Evolutionary conservation across 2,329 filamentous ascomycete genomes (phyloP).

Genomic region (Nothophoma quercina): DNA sequence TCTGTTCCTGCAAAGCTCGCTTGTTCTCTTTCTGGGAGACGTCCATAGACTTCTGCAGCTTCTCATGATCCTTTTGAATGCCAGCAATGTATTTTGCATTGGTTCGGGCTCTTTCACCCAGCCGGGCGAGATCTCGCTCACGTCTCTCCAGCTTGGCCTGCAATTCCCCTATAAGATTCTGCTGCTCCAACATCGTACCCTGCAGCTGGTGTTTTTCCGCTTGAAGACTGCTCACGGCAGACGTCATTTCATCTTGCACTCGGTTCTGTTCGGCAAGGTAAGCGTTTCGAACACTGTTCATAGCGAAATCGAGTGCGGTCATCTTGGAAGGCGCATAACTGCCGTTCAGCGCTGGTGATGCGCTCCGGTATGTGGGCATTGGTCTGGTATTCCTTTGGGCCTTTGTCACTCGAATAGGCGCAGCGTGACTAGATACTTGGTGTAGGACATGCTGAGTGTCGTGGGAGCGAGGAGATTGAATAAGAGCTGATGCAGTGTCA

Average conservation of each 20-base stretch:
- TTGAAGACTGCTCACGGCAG: conserved; percentile 13
- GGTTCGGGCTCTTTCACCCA: too few relatives aligned
- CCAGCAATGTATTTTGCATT: conserved; percentile 39
- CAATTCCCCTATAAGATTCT: conserved; percentile 16
- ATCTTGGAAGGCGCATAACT: background rate
- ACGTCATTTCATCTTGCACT: background rate
- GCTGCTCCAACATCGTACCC: conserved; percentile 13
- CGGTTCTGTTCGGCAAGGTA: background rate
- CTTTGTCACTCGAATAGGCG: conserved; percentile 19
- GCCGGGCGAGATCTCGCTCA: too few relatives aligned
- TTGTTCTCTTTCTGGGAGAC: conserved; percentile 24
- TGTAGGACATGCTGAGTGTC: background rate
- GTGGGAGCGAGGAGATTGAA: too few relatives aligned
- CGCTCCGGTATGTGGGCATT: background rate
- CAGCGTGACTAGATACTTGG: background rate
- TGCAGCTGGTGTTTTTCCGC: conserved; percentile 16
- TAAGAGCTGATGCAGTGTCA: background rate
- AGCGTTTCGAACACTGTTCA: background rate
- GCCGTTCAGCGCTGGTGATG: background rate
- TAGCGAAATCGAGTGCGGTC: background rate
- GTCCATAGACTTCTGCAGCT: conserved; percentile 21
- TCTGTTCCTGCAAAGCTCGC: conserved; percentile 21
- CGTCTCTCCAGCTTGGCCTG: conserved; percentile 14
- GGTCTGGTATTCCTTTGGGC: conserved; percentile 12
- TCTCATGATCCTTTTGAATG: conserved; percentile 39